phyloP scores from a whole-genome alignment of 805 yeast species.

The Kodamaea nitidulidarum region DNA sequence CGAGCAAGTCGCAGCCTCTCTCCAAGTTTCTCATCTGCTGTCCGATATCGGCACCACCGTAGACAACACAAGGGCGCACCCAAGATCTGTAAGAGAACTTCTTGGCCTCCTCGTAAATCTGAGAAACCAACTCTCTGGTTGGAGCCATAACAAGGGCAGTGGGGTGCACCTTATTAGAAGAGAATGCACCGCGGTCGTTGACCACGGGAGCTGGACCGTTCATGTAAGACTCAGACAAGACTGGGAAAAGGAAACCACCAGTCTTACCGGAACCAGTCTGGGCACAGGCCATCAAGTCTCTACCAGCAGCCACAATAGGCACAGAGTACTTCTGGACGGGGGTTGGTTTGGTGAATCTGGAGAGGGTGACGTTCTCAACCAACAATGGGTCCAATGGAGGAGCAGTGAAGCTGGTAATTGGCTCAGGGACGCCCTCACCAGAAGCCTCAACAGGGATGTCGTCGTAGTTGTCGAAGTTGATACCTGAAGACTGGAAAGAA shows the following conservation, averaged over 20 bases:
- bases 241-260: slow-evolving; percentile 99
- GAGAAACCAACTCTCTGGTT: slow-evolving; percentile 97
- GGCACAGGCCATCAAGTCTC: slow-evolving; percentile 96
- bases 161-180: slow-evolving; percentile 82
- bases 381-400: slow-evolving; percentile 89
- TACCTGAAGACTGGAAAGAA: slow-evolving; percentile 86
- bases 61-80: slow-evolving; percentile 94
- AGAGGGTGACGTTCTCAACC: slow-evolving; percentile 79
- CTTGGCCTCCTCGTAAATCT: slow-evolving; percentile 92
- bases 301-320: slow-evolving; percentile 82
- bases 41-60: slow-evolving; percentile 97
- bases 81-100: slow-evolving; percentile 97
- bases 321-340: slow-evolving; percentile 94
- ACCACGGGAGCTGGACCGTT: slow-evolving; percentile 74
- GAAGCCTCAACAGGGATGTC: slow-evolving; percentile 98
- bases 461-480: slow-evolving; percentile 97
- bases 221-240: slow-evolving; percentile 82
- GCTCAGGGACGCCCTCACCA: slow-evolving; percentile 93
- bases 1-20: slow-evolving; percentile 92
- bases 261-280: slow-evolving; percentile 99
- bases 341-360: slow-evolving; percentile 93
- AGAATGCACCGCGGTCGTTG: slow-evolving; percentile 46
- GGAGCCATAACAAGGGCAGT: slow-evolving; percentile 96
- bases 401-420: slow-evolving; percentile 78
- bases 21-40: slow-evolving; percentile 82